Conservation (phyloP, 2,329 filamentous ascomycete genomes). For the Cytospora leucostoma region DNA sequence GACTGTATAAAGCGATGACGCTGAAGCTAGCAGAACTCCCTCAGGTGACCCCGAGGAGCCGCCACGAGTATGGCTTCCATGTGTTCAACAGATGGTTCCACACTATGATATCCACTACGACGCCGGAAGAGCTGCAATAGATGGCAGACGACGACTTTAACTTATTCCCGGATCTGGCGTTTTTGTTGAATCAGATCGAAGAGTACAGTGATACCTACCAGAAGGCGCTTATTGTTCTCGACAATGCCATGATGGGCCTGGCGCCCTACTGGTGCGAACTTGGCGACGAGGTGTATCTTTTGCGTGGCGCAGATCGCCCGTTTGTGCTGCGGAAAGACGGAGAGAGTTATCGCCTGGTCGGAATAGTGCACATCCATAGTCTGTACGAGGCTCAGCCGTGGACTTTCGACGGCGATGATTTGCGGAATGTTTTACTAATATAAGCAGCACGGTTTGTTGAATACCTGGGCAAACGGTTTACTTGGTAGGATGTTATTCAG, state of each 20-base stretch:
- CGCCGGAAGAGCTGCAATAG: too few relatives aligned
- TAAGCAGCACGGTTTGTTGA: too few relatives aligned
- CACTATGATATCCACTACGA: too few relatives aligned
- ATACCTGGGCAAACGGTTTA: too few relatives aligned
- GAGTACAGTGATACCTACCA: too few relatives aligned
- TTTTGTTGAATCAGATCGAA: too few relatives aligned
- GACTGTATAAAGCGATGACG: not conserved
- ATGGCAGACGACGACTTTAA: too few relatives aligned
- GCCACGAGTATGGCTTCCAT: not conserved
- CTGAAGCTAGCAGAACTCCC: too few relatives aligned
- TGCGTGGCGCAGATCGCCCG: not conserved
- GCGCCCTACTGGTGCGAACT: not conserved
- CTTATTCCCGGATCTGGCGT: too few relatives aligned
- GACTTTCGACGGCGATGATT: not conserved
- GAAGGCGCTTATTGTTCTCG: not conserved
- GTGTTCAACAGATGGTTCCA: not conserved
- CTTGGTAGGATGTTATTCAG: too few relatives aligned
- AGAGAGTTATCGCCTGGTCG: not conserved
- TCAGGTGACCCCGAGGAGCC: too few relatives aligned
- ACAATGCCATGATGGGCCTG: constrained; percentile 6
- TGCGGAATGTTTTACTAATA: constrained; percentile 5
- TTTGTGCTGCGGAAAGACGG: not conserved
- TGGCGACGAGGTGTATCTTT: not conserved
- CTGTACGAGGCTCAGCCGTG: constrained; percentile 4
- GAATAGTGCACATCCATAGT: not conserved